These are phyloP conservation scores for Coemansia sp. DNA, from an alignment of 192 early-diverging fungal genomes.

Conservation along the genomic window DNA sequence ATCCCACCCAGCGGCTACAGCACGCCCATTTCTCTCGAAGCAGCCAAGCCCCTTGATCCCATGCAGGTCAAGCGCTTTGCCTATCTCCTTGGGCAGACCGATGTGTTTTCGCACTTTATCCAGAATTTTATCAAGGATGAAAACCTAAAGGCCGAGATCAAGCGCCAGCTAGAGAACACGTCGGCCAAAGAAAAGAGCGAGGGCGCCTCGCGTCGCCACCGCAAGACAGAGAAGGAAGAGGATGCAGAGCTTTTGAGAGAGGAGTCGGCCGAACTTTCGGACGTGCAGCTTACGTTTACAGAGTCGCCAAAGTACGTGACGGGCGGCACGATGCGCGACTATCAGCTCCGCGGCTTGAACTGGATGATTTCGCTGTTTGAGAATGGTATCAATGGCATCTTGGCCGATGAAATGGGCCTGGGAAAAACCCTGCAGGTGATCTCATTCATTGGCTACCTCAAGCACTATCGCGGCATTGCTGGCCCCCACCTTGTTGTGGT, in stretches of 20 bases:
- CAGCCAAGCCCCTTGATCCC: slow-evolving; percentile 40
- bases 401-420: slow-evolving; percentile 99
- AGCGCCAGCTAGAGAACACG: slow-evolving; percentile 45
- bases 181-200: slow-evolving; percentile 17
- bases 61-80: slow-evolving; percentile 55
- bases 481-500: slow-evolving; percentile 96
- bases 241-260: slow-evolving; percentile 86
- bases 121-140: slow-evolving; percentile 56
- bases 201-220: slow-evolving; percentile 65
- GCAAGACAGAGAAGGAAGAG: slow-evolving; percentile 97
- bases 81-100: slow-evolving; percentile 60
- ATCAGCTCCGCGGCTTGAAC: slow-evolving; percentile 94
- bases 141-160: slow-evolving; percentile 53
- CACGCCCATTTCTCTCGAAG: slow-evolving; percentile 33
- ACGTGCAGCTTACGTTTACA: slow-evolving; percentile 69
- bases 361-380: slow-evolving; percentile 96
- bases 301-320: slow-evolving; percentile 89
- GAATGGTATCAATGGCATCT: slow-evolving; percentile 97
- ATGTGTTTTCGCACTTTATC: slow-evolving; percentile 72
- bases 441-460: slow-evolving; percentile 93
- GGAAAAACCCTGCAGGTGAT: slow-evolving; percentile 97
- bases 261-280: slow-evolving; percentile 60
- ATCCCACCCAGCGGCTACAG: slow-evolving; percentile 48
- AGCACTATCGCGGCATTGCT: slow-evolving; percentile 67
- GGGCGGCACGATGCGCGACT: slow-evolving; percentile 91